Conservation (phyloP, 495 filamentous ascomycete genomes). For the Aspergillus indologenus region DNA sequence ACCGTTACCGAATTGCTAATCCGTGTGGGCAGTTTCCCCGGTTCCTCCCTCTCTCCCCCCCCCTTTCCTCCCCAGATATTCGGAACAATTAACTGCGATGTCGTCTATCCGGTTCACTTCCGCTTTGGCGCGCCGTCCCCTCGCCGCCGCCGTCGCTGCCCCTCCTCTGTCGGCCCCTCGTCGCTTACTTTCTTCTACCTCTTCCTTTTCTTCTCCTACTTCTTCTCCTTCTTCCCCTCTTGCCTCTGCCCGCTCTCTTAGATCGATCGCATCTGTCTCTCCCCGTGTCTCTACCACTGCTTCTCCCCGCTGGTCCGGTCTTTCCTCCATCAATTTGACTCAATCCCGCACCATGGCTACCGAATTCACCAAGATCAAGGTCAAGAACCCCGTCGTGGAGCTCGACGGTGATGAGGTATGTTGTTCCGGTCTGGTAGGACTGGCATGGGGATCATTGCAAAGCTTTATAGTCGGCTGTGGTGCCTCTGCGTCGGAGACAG, state of each 20-base stretch:
- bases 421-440: neutral
- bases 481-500: slow-evolving; percentile 15
- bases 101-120: slow-evolving; percentile 42
- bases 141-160: slow-evolving; percentile 35
- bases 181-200: slow-evolving; percentile 20
- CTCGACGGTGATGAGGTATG: slow-evolving; percentile 89
- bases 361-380: slow-evolving; percentile 77
- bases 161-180: slow-evolving; percentile 31
- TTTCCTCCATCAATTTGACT: slow-evolving; percentile 27
- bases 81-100: slow-evolving; percentile 25
- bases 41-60: slow-evolving; percentile 12
- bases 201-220: slow-evolving; percentile 21
- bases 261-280: slow-evolving; percentile 31
- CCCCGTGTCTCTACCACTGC: slow-evolving; percentile 28
- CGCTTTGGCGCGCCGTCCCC: slow-evolving; percentile 41
- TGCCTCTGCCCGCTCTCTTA: slow-evolving; percentile 22
- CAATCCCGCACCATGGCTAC: slow-evolving; percentile 48
- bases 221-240: slow-evolving; percentile 27
- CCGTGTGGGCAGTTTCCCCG: slow-evolving; percentile 15
- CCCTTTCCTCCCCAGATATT: slow-evolving; percentile 4
- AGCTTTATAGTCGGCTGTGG: slow-evolving; percentile 29
- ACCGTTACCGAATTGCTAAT: slow-evolving; percentile 24
- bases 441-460: neutral
- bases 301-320: slow-evolving; percentile 37
- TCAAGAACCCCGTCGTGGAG: slow-evolving; percentile 95